Base-by-base conservation (phyloP, 2,329 filamentous ascomycete genomes). In the Mycosphaerelloides madeirae region DNA sequence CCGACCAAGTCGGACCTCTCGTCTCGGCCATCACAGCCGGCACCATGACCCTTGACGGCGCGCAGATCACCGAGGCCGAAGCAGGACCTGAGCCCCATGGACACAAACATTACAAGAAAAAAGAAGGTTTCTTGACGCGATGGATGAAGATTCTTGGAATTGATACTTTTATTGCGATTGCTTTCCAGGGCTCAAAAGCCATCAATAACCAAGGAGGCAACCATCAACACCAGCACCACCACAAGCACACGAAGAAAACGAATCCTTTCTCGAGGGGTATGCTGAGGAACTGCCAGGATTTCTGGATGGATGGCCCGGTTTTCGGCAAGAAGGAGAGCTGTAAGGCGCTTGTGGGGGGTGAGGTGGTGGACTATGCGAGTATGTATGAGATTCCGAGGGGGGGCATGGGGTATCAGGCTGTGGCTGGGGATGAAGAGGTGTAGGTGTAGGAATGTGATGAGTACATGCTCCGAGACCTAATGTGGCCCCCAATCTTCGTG, bases 141-240 rank as follows among this genome's bases (percentile, higher is more conserved):
- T 94, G 88, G 87, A 84, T 83, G 55, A 83, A 84, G 38, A 75
- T 97, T 1, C 77, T 98, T 0, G 93, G 93, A 1, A 79, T 98
- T 6, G 93, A 98, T 59, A 88, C 89, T 0, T 97, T 98, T 61
- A 82, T 97, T 53, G 87, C 91, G 55, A 96, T 90, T 1, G 89
- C 93, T 1, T 78, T 88, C 32, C 81, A 86, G 41, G 87, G 85
- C 0, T 82, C 84, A 67, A 72, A 65, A 71, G 75, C 63, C 71
- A 73, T 54, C 41, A 68, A 68, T 75, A 72, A 68, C 55, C n/a
- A n/a, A n/a, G n/a, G n/a, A n/a, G 22, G 22, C 22, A 25, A 5
- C 9, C 22, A 5, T 25, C 53, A 68, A 54, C 51, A 67, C 56
- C 28, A 19, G 5, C 43, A 47, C 12, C 43, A 51, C 33, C 40